Percentiles rank a stretch among this genome's conserved stretches.
These are phyloP conservation scores for Gynochthodes officinalis DNA, from an alignment of 257 asterid genomes.

Conservation along the genomic window DNA sequence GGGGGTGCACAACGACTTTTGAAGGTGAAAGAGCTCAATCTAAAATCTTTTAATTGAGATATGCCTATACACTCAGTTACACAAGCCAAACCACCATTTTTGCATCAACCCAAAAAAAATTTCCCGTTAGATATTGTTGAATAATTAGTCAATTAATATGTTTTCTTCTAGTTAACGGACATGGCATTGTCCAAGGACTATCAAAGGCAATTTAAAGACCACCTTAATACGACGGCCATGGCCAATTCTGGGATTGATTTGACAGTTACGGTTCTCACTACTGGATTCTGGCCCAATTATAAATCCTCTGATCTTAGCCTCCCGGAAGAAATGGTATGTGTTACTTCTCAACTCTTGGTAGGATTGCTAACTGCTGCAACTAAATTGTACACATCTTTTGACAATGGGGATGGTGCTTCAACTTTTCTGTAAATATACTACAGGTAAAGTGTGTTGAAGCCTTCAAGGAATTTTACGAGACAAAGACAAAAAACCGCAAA, in stretches of 20 bases:
- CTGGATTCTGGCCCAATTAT: constrained; percentile 67
- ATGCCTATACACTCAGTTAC: too few relatives aligned
- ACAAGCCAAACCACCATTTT: too few relatives aligned
- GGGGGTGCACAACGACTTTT: too few relatives aligned
- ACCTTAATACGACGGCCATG: constrained; percentile 28
- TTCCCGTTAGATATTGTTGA: background rate
- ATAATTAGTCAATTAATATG: background rate
- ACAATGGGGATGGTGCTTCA: constrained; percentile 2
- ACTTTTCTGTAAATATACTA: background rate
- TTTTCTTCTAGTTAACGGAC: constrained; percentile 49
- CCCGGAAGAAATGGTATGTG: constrained; percentile 55
- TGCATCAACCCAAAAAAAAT: too few relatives aligned
- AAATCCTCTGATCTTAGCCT: constrained; percentile 56
- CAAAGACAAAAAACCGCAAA: constrained; percentile 43
- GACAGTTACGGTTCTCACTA: constrained; percentile 46
- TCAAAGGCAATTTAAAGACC: constrained; percentile 44
- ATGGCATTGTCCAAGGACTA: constrained; percentile 46
- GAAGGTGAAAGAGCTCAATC: too few relatives aligned
- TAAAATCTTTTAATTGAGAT: too few relatives aligned
- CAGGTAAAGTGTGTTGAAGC: constrained; percentile 62
- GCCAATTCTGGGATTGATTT: constrained; percentile 52
- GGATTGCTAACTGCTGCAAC: constrained; percentile 3
- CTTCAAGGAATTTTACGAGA: constrained; percentile 45
- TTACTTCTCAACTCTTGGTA: background rate
- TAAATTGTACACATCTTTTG: background rate